Conservation (phyloP, 176 grass and related monocot species). For the Bothriochloa decipiens region DNA sequence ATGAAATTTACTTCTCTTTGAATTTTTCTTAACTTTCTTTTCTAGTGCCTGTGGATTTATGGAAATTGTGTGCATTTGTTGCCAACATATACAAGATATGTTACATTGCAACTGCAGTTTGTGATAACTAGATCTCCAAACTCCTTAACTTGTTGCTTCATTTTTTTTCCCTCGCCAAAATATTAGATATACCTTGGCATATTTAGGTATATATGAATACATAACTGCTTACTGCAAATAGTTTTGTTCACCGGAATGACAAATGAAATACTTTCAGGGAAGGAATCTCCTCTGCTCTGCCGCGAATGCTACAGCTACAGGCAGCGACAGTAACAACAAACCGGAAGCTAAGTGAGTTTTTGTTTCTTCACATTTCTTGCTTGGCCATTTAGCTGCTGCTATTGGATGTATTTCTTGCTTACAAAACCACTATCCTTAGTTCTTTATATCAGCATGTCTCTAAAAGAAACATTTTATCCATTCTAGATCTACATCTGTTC, state of each 20-base stretch:
- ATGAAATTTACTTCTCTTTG: background rate
- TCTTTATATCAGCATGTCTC: background rate
- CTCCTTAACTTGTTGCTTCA: background rate
- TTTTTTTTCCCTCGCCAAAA: background rate
- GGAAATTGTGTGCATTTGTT: background rate
- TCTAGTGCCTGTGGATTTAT: background rate
- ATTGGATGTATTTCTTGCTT: background rate
- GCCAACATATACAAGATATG: background rate
- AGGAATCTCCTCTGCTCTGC: conserved; percentile 36
- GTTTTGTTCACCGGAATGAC: conserved; percentile 21
- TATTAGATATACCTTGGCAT: background rate
- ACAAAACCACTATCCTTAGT: background rate
- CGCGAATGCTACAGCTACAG: conserved; percentile 2
- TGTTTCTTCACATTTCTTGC: background rate
- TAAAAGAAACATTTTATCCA: conserved; percentile 25
- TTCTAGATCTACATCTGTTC: background rate
- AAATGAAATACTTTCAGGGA: conserved; percentile 41
- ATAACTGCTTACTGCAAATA: background rate
- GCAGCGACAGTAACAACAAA: background rate
- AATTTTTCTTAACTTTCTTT: background rate
- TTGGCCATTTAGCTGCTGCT: conserved; percentile 12
- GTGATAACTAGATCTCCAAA: background rate
- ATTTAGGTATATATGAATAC: background rate
- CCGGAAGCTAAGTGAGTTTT: conserved; percentile 43
- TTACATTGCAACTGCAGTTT: background rate